Conservation (phyloP, 345 rosid species). For the Mangifera indica region DNA sequence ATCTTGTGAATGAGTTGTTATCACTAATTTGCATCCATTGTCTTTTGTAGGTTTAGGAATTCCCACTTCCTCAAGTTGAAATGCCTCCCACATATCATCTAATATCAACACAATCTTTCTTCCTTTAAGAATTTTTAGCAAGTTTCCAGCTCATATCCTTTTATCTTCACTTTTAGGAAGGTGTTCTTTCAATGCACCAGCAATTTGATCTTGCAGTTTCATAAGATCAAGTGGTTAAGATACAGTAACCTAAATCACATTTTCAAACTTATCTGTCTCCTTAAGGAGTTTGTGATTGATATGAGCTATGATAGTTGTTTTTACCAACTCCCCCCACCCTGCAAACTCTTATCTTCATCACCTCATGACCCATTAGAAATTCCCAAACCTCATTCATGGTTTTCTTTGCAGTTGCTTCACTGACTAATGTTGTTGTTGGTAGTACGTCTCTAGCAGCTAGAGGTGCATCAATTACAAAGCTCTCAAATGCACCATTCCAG, state of each 20-base stretch:
- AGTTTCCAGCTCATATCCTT: too few species aligned
- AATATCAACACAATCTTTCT: too few species aligned
- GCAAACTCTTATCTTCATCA: background rate
- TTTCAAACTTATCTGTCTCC: background rate
- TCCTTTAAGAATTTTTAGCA: too few species aligned
- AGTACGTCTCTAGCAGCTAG: background rate
- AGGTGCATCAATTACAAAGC: background rate
- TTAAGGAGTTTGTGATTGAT: background rate
- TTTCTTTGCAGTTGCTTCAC: background rate
- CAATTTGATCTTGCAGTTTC: background rate
- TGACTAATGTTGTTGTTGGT: background rate
- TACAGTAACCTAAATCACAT: background rate
- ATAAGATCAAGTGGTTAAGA: background rate
- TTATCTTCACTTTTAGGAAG: too few species aligned
- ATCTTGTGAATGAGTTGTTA: slow-evolving; percentile 23
- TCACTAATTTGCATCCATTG: background rate
- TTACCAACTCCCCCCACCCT: background rate
- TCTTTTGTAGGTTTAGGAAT: background rate
- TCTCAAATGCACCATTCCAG: background rate
- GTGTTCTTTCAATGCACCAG: too few species aligned
- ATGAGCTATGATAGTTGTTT: background rate
- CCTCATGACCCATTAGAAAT: background rate
- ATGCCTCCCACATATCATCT: background rate
- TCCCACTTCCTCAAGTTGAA: background rate
- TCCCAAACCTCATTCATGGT: background rate